Evolutionary conservation across 306 rosid species (phyloP).

Genomic region (Gynostemma pentaphyllum): DNA sequence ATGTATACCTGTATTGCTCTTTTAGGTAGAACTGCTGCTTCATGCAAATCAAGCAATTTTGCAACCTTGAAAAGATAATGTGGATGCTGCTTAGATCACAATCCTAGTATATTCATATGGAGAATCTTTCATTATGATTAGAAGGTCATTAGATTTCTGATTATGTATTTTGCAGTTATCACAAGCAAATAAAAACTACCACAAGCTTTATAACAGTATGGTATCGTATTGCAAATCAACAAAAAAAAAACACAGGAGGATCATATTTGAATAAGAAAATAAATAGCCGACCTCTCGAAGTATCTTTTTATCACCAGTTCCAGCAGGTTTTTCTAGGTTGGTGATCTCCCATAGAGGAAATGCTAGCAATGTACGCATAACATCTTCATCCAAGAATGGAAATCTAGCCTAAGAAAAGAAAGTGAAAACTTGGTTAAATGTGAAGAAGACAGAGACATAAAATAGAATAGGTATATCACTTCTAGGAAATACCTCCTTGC

Average conservation of each 20-base stretch:
- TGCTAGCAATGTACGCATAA: constrained; percentile 46
- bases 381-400: constrained; percentile 97
- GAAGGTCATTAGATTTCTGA: neutral
- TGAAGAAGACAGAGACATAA: constrained; percentile 1
- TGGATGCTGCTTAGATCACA: neutral
- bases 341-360: constrained; percentile 86
- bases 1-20: constrained; percentile 84
- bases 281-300: constrained; percentile 57
- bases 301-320: constrained; percentile 81
- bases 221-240: neutral
- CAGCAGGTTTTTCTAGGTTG: constrained; percentile 82
- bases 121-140: neutral
- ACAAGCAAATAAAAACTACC: neutral
- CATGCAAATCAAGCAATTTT: constrained; percentile 61
- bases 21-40: constrained; percentile 87
- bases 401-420: constrained; percentile 56
- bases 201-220: neutral
- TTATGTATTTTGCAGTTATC: neutral
- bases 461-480: neutral
- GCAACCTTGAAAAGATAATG: constrained; percentile 55
- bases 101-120: neutral
- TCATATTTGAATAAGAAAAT: neutral
- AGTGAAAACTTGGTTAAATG: neutral
- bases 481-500: constrained; percentile 68
- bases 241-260: neutral